These are phyloP conservation scores for Euphrasia confusa DNA, from an alignment of 257 asterid species.

Conservation along the genomic window DNA sequence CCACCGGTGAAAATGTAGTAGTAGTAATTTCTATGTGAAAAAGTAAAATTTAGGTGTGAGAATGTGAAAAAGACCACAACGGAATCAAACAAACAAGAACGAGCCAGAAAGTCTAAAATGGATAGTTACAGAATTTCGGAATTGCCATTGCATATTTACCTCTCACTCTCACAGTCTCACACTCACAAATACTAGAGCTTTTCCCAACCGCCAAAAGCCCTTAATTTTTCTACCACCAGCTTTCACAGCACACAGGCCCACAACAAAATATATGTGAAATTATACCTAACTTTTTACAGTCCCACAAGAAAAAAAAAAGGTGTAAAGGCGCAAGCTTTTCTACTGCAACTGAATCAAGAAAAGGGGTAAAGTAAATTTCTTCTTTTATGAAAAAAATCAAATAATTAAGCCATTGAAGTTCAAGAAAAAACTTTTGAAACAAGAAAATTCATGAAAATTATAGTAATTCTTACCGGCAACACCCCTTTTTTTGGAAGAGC, in stretches of 20 bases:
- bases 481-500: slow-evolving; percentile 7
- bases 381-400: background rate
- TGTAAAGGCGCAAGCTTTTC: slow-evolving; percentile 4
- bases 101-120: slow-evolving; percentile 36
- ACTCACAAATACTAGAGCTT: slow-evolving; percentile 32
- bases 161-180: slow-evolving; percentile 10
- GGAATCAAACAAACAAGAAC: slow-evolving; percentile 45
- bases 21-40: background rate
- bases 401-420: background rate
- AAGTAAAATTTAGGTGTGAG: slow-evolving; percentile 22
- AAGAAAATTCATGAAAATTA: slow-evolving; percentile 10
- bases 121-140: slow-evolving; percentile 31
- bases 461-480: slow-evolving; percentile 11
- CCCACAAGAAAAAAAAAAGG: slow-evolving; percentile 21
- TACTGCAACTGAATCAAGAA: slow-evolving; percentile 8
- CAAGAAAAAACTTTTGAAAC: background rate
- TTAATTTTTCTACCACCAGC: slow-evolving; percentile 31
- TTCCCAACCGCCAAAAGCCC: slow-evolving; percentile 40
- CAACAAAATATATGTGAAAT: slow-evolving; percentile 20
- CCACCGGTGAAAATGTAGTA: slow-evolving; percentile 6
- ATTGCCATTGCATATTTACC: slow-evolving; percentile 23
- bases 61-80: slow-evolving; percentile 39
- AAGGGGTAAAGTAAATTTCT: background rate
- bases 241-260: slow-evolving; percentile 52
- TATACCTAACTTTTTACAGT: slow-evolving; percentile 32